Conservation (phyloP, 768 basidiomycete species). For the Cyathus striatus region DNA sequence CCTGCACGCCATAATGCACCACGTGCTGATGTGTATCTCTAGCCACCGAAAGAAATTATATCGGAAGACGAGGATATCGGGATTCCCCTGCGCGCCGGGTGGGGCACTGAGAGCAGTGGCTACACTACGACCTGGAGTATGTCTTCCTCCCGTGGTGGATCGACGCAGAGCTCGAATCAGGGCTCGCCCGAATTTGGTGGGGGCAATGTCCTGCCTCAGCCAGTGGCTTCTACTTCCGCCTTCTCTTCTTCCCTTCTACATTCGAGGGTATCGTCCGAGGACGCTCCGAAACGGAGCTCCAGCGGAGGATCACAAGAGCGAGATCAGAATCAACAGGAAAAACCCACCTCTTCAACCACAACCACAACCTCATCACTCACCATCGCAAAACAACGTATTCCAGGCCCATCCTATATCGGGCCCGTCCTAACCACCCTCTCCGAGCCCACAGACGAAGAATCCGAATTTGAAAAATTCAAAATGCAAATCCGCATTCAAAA, state of each 20-base stretch:
- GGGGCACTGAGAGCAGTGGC: constrained; percentile 9
- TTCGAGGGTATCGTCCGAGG: too few species aligned
- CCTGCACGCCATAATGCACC: constrained; percentile 6
- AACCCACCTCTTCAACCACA: neutral
- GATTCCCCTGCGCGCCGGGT: constrained; percentile 9
- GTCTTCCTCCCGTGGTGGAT: neutral
- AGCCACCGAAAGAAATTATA: neutral
- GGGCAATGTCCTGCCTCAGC: neutral
- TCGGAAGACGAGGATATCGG: constrained; percentile 8
- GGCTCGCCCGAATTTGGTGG: constrained; percentile 1
- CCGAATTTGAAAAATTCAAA: constrained; percentile 38
- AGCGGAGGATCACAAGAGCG: too few species aligned
- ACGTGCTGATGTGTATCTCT: constrained; percentile 10
- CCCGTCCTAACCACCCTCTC: constrained; percentile 25
- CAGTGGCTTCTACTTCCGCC: neutral
- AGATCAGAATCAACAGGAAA: neutral
- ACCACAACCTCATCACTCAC: constrained; percentile 1
- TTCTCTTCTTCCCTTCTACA: neutral
- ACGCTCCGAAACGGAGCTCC: too few species aligned
- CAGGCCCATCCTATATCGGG: constrained; percentile 27
- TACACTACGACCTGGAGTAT: constrained; percentile 5
- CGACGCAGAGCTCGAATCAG: constrained; percentile 3
- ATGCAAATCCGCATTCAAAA: constrained; percentile 39
- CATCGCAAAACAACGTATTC: constrained; percentile 11
- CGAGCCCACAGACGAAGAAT: constrained; percentile 27